A percentile compares a stretch with the other conserved stretches of the same genome.
Conservation (phyloP, 345 rosid species). For the Hypericum androsaemum region DNA sequence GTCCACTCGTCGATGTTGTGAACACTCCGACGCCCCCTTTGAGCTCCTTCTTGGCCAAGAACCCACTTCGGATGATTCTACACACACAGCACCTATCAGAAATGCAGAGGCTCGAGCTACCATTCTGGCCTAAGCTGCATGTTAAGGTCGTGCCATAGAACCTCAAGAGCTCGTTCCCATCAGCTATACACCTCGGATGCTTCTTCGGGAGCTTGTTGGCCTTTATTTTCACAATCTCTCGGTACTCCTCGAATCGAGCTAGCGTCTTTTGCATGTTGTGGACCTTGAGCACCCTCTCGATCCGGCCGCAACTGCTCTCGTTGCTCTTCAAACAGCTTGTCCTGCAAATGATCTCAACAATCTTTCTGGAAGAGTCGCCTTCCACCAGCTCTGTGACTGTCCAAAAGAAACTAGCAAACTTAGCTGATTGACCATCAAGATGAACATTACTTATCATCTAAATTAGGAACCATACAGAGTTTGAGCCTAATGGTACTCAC, state of each 20-base stretch:
- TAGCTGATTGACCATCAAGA: slow-evolving; percentile 6
- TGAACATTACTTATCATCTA: neutral
- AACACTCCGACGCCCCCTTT: slow-evolving; percentile 80
- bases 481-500: too few relatives aligned
- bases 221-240: slow-evolving; percentile 76
- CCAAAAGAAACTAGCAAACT: slow-evolving; percentile 5
- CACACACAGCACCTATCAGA: slow-evolving; percentile 81
- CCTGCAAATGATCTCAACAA: slow-evolving; percentile 92
- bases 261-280: slow-evolving; percentile 94
- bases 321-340: slow-evolving; percentile 75
- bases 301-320: slow-evolving; percentile 78
- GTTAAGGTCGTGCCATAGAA: slow-evolving; percentile 80
- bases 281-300: slow-evolving; percentile 83
- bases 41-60: slow-evolving; percentile 70
- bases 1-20: slow-evolving; percentile 89
- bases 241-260: slow-evolving; percentile 83
- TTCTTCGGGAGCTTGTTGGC: slow-evolving; percentile 81
- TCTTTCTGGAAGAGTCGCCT: slow-evolving; percentile 94
- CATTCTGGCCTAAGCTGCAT: slow-evolving; percentile 73
- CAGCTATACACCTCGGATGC: slow-evolving; percentile 90
- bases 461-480: too few relatives aligned
- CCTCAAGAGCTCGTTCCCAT: slow-evolving; percentile 90
- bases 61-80: slow-evolving; percentile 62
- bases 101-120: slow-evolving; percentile 63
- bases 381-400: slow-evolving; percentile 91